phyloP scores from a whole-genome alignment of 2,329 filamentous ascomycete species.

The Cladophialophora exuberans region DNA sequence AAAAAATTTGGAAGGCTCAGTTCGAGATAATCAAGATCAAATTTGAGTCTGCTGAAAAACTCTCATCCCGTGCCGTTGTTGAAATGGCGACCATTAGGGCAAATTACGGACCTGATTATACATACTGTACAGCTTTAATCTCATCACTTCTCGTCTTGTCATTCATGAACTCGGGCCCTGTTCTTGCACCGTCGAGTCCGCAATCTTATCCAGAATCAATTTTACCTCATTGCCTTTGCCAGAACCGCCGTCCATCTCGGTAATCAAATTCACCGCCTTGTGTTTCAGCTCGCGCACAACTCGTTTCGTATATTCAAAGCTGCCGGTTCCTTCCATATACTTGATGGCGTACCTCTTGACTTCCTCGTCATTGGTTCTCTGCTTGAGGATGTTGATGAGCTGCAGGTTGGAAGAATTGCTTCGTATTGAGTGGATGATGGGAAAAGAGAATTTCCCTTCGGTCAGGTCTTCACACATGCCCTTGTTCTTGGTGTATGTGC shows the following conservation, averaged over 20 bases:
- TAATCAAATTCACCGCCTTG: slow-evolving; percentile 65
- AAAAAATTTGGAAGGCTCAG: too few relatives aligned
- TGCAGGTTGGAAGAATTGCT: slow-evolving; percentile 50
- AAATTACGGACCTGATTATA: too few relatives aligned
- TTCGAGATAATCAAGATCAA: too few relatives aligned
- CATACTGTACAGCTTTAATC: slow-evolving; percentile 2
- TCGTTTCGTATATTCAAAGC: slow-evolving; percentile 80
- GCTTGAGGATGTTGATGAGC: slow-evolving; percentile 88
- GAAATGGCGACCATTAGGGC: too few relatives aligned
- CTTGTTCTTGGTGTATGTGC: slow-evolving; percentile 84
- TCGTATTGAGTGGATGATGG: slow-evolving; percentile 90
- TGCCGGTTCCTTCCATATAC: slow-evolving; percentile 89
- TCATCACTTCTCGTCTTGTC: background rate
- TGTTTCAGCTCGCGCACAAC: slow-evolving; percentile 67
- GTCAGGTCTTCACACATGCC: slow-evolving; percentile 94
- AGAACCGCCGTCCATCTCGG: slow-evolving; percentile 61
- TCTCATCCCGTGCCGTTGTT: too few relatives aligned
- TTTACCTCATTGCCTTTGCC: slow-evolving; percentile 64
- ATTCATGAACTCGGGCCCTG: background rate
- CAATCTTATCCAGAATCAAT: slow-evolving; percentile 70
- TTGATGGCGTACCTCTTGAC: slow-evolving; percentile 88
- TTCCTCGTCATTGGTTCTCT: slow-evolving; percentile 82
- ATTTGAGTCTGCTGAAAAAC: too few relatives aligned
- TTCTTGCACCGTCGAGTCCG: slow-evolving; percentile 6
- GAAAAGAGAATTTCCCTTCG: slow-evolving; percentile 96